Evolutionary conservation across 495 filamentous ascomycete species (phyloP), one percentile per base, ranked within the genome.

Genomic region (Daldinia childiae): DNA sequence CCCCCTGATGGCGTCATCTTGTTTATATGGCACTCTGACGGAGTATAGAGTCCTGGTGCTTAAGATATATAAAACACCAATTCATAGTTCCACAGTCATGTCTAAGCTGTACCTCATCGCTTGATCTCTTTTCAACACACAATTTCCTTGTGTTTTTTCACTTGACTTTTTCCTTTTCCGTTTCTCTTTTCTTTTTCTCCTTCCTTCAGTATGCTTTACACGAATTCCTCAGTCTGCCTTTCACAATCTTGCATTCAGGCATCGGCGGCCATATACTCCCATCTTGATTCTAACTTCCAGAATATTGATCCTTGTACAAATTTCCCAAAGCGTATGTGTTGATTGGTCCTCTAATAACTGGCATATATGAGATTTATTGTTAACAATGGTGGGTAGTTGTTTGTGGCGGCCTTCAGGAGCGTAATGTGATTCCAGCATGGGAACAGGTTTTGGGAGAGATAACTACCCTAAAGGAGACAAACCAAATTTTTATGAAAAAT

Each of bases 291-390:
- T 6, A 83, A 88, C 36, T 86, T 87, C 70, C 76, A 82, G 54
- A 67, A 87, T 0, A 79, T 92, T 52, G 88, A 93, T 72, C 88
- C 90, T 3, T 93, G 90, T 74, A 86, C 81, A 36, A 71, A 91
- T 54, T 92, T 92, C 62, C 88, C 91, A 62, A 56, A 64, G 62
- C 5, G 61, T 70, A 61, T 58, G 74, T 84, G 21, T 4, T 27
- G 19, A 4, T 7, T 15, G 29, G 14, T 1, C 30, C 7, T 12
- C 7, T 32, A 57, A 55, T 1, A 30, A 1, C 36, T 7, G 6
- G 9, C 24, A 24, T 21, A 54, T 51, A 8, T 54, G 29, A 1
- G 4, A 19, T 27, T 19, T 38, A 4, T 62, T 62, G 4, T 58
- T 68, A 36, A 68, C 1, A 14, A 5, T 30, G 30, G 12, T 15